Evolutionary conservation across 2,329 filamentous ascomycete species (phyloP).

Genomic region (Xylariomycetidae sp.): DNA sequence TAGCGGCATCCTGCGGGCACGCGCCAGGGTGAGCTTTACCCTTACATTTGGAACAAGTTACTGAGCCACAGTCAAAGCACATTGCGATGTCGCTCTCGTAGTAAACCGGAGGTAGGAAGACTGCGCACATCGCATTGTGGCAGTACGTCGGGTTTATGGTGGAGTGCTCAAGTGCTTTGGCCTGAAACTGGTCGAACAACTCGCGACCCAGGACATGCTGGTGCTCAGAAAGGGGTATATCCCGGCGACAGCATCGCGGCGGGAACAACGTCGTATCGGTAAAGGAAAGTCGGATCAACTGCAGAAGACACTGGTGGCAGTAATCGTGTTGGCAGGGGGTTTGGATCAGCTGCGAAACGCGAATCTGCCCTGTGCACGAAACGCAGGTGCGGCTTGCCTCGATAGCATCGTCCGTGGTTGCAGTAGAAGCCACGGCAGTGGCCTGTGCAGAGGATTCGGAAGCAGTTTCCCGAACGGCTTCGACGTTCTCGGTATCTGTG

Average conservation of each 20-base stretch:
- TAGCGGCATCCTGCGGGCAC: conserved; percentile 38
- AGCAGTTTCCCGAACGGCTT: too few species aligned
- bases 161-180: conserved; percentile 42
- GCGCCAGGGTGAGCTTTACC: conserved; percentile 34
- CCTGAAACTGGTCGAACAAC: conserved; percentile 30
- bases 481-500: too few species aligned
- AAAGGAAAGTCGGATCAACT: conserved; percentile 36
- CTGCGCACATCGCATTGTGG: conserved; percentile 32
- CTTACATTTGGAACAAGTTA: conserved; percentile 49
- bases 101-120: conserved; percentile 34
- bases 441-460: too few species aligned
- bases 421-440: too few species aligned
- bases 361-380: conserved; percentile 10
- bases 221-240: conserved; percentile 32
- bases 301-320: conserved; percentile 41
- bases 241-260: conserved; percentile 43
- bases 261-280: conserved; percentile 48
- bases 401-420: too few species aligned
- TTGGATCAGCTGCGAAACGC: conserved; percentile 8
- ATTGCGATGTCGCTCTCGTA: conserved; percentile 29
- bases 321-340: conserved; percentile 37
- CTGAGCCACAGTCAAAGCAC: conserved; percentile 34
- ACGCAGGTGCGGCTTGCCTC: conserved; percentile 8
- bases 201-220: conserved; percentile 29
- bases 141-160: conserved; percentile 47